These are phyloP conservation scores for Mariannaea elegans DNA, from an alignment of 2,329 filamentous ascomycete species.

Conservation along the genomic window DNA sequence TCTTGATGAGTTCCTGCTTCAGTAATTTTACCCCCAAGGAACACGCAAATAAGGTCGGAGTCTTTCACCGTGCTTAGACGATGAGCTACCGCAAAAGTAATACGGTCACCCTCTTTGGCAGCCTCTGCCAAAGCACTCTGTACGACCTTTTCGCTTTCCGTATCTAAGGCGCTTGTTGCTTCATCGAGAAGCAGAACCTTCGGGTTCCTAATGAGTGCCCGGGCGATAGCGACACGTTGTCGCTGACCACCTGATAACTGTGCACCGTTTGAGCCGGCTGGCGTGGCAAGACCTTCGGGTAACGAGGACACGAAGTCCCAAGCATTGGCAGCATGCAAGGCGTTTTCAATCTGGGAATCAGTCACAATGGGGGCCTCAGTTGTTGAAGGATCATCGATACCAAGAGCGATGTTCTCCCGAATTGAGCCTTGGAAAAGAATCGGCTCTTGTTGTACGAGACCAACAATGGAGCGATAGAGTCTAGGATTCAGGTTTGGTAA, in stretches of 20 bases:
- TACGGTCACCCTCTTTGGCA: conserved; percentile 72
- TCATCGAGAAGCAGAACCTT: conserved; percentile 39
- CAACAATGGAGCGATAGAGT: conserved; percentile 61
- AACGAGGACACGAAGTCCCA: conserved; percentile 54
- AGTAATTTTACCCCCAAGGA: conserved; percentile 64
- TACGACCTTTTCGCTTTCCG: conserved; percentile 52
- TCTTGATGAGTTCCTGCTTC: conserved; percentile 67
- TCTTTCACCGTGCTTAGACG: conserved; percentile 90
- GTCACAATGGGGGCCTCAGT: conserved; percentile 22
- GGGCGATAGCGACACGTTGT: conserved; percentile 74
- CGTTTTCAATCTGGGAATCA: conserved; percentile 50
- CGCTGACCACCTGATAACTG: conserved; percentile 75
- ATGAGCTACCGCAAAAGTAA: conserved; percentile 75
- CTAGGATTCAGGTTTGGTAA: conserved; percentile 54
- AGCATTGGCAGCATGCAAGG: conserved; percentile 59
- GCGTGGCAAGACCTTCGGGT: conserved; percentile 62
- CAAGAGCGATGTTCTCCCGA: conserved; percentile 77
- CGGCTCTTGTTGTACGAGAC: conserved; percentile 67
- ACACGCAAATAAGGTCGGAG: conserved; percentile 69
- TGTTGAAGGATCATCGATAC: conserved; percentile 31
- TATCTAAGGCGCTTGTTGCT: conserved; percentile 41
- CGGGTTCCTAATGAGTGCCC: conserved; percentile 59
- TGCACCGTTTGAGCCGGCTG: conserved; percentile 70
- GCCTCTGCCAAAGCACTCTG: conserved; percentile 82
- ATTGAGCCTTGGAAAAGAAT: conserved; percentile 82